Conservation (phyloP, 2,329 filamentous ascomycete species). For the Fusarium anthophilum region DNA sequence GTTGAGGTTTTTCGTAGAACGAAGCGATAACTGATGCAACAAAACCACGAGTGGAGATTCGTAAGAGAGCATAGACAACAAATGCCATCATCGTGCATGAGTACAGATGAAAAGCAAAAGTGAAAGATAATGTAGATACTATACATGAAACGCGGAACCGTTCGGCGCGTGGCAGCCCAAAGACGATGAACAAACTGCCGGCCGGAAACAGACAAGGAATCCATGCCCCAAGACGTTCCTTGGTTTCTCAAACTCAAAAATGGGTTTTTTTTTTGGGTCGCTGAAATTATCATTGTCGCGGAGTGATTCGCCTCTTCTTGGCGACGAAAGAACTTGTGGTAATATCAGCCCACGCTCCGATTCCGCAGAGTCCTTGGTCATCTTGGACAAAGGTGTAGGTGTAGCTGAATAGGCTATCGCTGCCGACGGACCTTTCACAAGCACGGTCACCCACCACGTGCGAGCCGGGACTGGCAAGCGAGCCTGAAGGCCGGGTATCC, state of each 20-base stretch:
- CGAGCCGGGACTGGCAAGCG: slow-evolving; percentile 12
- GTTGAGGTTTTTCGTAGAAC: background rate
- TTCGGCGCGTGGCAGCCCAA: slow-evolving; percentile 4
- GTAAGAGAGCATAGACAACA: background rate
- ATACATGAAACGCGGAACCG: slow-evolving; percentile 29
- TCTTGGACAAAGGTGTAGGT: slow-evolving; percentile 4
- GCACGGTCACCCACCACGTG: slow-evolving; percentile 12
- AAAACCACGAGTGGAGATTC: background rate
- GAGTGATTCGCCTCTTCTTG: slow-evolving; percentile 19
- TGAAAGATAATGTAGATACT: slow-evolving; percentile 10
- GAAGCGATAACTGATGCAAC: background rate
- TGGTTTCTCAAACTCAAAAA: background rate
- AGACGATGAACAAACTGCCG: slow-evolving; percentile 4
- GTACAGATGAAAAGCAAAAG: background rate
- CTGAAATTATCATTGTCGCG: slow-evolving; percentile 15
- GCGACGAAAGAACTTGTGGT: slow-evolving; percentile 12
- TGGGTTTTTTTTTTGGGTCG: background rate
- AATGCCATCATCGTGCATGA: slow-evolving; percentile 5
- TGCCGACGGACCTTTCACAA: slow-evolving; percentile 12
- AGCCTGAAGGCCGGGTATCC: slow-evolving; percentile 11
- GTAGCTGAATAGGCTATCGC: slow-evolving; percentile 7
- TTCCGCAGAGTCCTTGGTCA: slow-evolving; percentile 23
- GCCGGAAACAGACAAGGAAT: background rate
- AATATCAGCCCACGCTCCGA: slow-evolving; percentile 38
- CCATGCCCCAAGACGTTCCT: slow-evolving; percentile 8